Evolutionary conservation across 371 early-diverging fungal species (phyloP), one percentile per base, ranked within the genome.

Genomic region (Mucor mucedo): DNA sequence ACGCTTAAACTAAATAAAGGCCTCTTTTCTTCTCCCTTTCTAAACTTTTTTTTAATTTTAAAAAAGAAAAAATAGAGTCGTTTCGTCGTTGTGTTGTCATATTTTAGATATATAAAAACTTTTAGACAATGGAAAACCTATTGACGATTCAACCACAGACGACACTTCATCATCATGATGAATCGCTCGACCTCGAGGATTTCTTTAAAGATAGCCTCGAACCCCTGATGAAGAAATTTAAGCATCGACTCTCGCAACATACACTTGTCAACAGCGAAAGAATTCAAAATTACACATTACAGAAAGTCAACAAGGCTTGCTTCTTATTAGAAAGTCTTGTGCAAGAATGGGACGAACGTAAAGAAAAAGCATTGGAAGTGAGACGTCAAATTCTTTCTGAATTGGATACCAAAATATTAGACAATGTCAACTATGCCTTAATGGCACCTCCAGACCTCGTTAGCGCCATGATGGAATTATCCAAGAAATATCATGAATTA

Each of bases 171-270:
- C 57, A 64, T 27, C 48, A 61, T 52, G 76, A 79, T 42, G 83
- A 77, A 29, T 50, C 69, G 16, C 59, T 77, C 5, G 78, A 78
- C 50, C 60, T 82, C 9, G 83, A 82, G 42, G 73, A 72, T 14
- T 74, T 82, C 49, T 73, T 82, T 40, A 69, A 68, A 52, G 72
- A 78, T 28, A 74, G 68, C 9, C 66, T 82, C 21, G 72, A 72
- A 44, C 78, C 83, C 4, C 56, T 82, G 11, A 56, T 79, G 61
- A 78, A 75, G 40, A 77, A 76, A 48, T 74, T 82, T 65, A 82
- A 76, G 48, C 66, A 70, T 60, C 60, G 74, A 49, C 67, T 82
- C 49, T 70, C 70, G 7, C 75, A 78, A n/a, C 66, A 70, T 58
- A 52, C 67, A 9, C 57, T 69, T 55, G 67, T 66, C 50, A 60